Evolutionary conservation across 2,329 filamentous ascomycete species (phyloP), one percentile per base, ranked within the genome.

Genomic region (Phoma herbarum): DNA sequence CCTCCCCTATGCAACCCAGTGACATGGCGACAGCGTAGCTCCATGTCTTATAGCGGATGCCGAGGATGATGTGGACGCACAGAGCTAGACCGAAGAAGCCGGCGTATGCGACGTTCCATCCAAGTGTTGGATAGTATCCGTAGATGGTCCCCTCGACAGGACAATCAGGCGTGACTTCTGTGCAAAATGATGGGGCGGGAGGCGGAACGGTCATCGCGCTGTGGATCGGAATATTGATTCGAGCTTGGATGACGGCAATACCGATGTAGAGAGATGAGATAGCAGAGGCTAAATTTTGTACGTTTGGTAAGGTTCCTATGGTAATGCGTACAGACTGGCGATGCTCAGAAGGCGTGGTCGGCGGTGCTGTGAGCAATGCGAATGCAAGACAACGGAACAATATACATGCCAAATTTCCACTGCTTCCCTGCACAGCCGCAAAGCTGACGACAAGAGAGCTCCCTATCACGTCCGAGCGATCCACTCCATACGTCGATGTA

Each of bases 31-130:
- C 67, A 72, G 80, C 78, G 65, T 83, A 85, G 3, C 82, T 83
- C 80, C 82, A 86, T 57, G 84, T 84, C 47, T 79, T 79, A 68
- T 81, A 83, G 46, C 75, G 77, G 52, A 83, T 70, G 10, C 84
- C 83, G 10, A 85, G 72, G 2, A 72, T 73, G 26, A 84, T 45
- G 50, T 87, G 84, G n/a, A 78, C 64, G 14, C 84, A n/a, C 4
- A 81, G 74, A 29, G 80, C 71, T 5, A 84, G 22, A 29, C 75
- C 81, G 69, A 85, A 85, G 66, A 84, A 78, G 35, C 77, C 77
- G 0, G 81, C 66, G 69, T 84, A 85, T 69, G 83, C 79, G 54
- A 79, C 72, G 63, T 85, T 85, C 28, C 80, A 83, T 4, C 74
- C 76, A 0, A 84, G 71, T 26, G 73, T 78, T 0, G 85, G 85